A percentile compares a stretch with the other conserved stretches of the same genome.
phyloP scores from a whole-genome alignment of 371 early-diverging fungal genomes.

The Actinomortierella ambigua region DNA sequence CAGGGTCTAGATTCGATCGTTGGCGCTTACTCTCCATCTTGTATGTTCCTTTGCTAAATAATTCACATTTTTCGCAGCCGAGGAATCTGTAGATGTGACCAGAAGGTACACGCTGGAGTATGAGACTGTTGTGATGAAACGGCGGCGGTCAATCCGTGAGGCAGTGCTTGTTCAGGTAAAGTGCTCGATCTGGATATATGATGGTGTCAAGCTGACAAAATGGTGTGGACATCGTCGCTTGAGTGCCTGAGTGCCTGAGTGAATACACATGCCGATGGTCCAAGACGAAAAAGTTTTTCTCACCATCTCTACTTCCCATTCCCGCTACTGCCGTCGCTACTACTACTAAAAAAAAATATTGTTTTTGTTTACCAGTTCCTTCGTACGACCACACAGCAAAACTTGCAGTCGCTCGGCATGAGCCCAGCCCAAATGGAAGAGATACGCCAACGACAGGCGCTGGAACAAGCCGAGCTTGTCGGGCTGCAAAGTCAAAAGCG shows the following conservation, averaged over 20 bases:
- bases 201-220: no score
- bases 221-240: no score
- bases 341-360: no score
- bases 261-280: no score
- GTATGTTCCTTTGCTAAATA: not conserved
- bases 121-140: constrained; percentile 46
- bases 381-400: constrained; percentile 22
- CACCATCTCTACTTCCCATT: no score
- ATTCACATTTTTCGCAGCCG: constrained; percentile 14
- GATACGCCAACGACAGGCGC: constrained; percentile 15
- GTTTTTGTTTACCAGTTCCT: constrained; percentile 24
- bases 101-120: constrained; percentile 57
- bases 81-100: constrained; percentile 70
- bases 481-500: constrained; percentile 13
- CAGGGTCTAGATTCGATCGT: not conserved
- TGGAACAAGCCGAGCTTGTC: constrained; percentile 19
- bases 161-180: constrained; percentile 48
- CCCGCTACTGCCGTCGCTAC: no score
- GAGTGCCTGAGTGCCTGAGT: no score
- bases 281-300: no score
- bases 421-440: constrained; percentile 10
- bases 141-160: constrained; percentile 61
- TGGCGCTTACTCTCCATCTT: not conserved
- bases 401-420: constrained; percentile 13
- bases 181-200: no score